Conservation (phyloP, 805 yeast species). For the Nakazawaea holstii region DNA sequence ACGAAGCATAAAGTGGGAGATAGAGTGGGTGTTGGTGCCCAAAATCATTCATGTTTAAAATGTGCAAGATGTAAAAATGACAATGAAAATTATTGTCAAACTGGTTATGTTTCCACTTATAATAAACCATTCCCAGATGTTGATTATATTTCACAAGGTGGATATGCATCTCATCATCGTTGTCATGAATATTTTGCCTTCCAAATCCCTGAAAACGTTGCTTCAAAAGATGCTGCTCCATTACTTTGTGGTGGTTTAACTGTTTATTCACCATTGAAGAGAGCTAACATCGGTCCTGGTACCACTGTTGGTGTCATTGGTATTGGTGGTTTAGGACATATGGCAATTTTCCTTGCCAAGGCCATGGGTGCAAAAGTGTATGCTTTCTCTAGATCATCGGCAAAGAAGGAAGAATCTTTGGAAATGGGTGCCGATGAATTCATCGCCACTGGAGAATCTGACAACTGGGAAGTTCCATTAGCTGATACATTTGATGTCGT, state of each 20-base stretch:
- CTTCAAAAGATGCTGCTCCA: conserved; percentile 42
- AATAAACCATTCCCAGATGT: conserved; percentile 35
- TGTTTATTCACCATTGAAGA: conserved; percentile 41
- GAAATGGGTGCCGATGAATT: conserved; percentile 48
- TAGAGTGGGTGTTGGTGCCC: conserved; percentile 49
- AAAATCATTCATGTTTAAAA: conserved; percentile 29
- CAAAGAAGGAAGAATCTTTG: conserved; percentile 43
- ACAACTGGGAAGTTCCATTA: conserved; percentile 31
- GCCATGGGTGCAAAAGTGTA: conserved; percentile 58
- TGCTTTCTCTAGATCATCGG: conserved; percentile 45
- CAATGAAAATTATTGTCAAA: conserved; percentile 43
- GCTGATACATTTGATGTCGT: conserved; percentile 38
- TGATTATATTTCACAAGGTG: conserved; percentile 42
- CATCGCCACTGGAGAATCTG: conserved; percentile 47
- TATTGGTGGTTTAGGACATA: conserved; percentile 54
- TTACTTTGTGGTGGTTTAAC: conserved; percentile 55
- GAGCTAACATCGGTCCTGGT: conserved; percentile 40
- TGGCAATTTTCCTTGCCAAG: conserved; percentile 50
- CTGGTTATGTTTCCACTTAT: conserved; percentile 44
- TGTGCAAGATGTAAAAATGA: conserved; percentile 33
- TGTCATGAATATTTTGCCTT: conserved; percentile 39
- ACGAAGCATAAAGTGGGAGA: conserved; percentile 37
- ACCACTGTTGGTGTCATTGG: conserved; percentile 49
- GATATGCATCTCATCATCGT: conserved; percentile 43
- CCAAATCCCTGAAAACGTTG: conserved; percentile 41